Conservation (phyloP, 2,329 filamentous ascomycete genomes). For the Hirsutella rhossiliensis region DNA sequence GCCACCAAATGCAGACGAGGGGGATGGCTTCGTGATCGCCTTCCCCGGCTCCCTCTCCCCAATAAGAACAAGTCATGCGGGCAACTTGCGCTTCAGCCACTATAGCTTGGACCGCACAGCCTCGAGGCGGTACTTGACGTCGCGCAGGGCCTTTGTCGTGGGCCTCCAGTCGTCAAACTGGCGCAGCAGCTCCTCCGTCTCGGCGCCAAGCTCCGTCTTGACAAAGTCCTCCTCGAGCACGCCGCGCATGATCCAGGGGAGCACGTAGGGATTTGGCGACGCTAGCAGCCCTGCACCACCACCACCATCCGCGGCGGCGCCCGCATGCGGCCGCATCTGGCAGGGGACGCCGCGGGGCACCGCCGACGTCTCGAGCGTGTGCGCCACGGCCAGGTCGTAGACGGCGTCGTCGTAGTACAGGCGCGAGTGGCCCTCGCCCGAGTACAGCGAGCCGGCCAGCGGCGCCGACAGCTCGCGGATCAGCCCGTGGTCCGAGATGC, state of each 20-base stretch:
- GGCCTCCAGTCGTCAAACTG: slow-evolving; percentile 95
- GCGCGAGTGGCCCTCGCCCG: slow-evolving; percentile 84
- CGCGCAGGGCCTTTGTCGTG: slow-evolving; percentile 77
- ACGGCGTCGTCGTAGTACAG: slow-evolving; percentile 84
- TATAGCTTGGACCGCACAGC: slow-evolving; percentile 75
- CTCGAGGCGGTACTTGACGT: slow-evolving; percentile 90
- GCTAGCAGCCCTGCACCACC: slow-evolving; percentile 16
- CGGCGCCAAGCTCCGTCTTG: slow-evolving; percentile 62
- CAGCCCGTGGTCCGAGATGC: slow-evolving; percentile 84
- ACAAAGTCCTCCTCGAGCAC: slow-evolving; percentile 87
- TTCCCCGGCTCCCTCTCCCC: too few species aligned
- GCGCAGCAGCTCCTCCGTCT: slow-evolving; percentile 67
- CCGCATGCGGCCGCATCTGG: slow-evolving; percentile 11
- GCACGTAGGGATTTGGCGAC: slow-evolving; percentile 70
- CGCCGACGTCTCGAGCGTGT: slow-evolving; percentile 59
- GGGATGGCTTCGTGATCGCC: too few species aligned
- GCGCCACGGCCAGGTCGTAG: slow-evolving; percentile 66
- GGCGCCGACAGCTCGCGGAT: slow-evolving; percentile 82
- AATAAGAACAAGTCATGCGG: too few species aligned
- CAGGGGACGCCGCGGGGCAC: slow-evolving; percentile 27
- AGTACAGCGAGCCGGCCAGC: slow-evolving; percentile 81
- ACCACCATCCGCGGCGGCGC: slow-evolving; percentile 6
- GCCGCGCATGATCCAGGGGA: slow-evolving; percentile 93
- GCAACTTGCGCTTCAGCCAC: too few species aligned
- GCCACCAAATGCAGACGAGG: too few species aligned